Percentiles rank a stretch among this genome's conserved stretches.
Conservation (phyloP, 2,329 filamentous ascomycete genomes). For the Tolypocladium tundrense region DNA sequence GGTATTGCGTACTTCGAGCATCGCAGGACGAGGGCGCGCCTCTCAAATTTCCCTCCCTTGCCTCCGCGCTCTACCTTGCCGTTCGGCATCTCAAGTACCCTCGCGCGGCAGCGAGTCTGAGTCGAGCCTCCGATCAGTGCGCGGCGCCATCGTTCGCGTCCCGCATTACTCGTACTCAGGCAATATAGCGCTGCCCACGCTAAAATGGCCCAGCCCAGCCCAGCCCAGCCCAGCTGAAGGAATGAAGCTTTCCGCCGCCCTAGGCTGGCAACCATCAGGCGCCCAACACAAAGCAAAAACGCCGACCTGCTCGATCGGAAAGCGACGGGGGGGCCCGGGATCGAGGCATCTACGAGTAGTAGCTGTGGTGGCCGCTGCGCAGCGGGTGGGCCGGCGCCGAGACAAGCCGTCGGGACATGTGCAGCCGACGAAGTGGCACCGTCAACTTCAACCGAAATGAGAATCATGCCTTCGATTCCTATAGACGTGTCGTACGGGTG, state of each 20-base stretch:
- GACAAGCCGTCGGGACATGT: background rate
- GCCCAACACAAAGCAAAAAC: background rate
- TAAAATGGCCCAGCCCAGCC: background rate
- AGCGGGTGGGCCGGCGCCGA: background rate
- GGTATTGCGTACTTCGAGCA: background rate
- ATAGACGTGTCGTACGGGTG: background rate
- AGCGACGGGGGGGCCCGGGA: background rate
- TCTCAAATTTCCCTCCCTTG: background rate
- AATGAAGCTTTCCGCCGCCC: background rate
- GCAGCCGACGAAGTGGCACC: background rate
- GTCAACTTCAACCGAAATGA: background rate
- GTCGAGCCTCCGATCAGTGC: background rate
- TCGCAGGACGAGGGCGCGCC: background rate
- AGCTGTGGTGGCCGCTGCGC: background rate
- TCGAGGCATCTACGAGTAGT: background rate
- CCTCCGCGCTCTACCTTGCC: background rate
- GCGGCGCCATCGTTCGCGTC: background rate
- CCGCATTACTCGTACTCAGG: background rate
- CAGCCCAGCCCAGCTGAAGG: background rate
- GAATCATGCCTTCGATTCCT: background rate
- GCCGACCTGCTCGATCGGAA: background rate
- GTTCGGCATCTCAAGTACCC: background rate
- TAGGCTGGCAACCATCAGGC: background rate
- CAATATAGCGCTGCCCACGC: background rate
- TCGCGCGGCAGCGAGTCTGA: background rate